These are phyloP conservation scores for Amborella trichopoda DNA, from an alignment of 164 flowering plant genomes.

Conservation along the genomic window DNA sequence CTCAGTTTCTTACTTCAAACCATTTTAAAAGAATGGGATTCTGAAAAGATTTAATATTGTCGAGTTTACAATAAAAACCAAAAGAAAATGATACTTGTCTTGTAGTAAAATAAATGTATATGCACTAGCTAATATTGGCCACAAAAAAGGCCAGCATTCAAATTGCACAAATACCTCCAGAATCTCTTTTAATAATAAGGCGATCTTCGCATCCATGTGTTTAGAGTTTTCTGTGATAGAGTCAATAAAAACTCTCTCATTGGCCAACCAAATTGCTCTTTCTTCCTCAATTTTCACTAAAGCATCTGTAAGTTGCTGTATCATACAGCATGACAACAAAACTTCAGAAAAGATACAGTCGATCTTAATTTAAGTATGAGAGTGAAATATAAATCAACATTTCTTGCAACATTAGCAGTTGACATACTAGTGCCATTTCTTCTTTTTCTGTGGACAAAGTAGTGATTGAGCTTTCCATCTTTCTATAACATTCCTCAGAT, in stretches of 20 bases:
- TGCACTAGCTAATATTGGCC: too few species aligned
- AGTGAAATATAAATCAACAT: background rate
- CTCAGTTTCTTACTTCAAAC: too few species aligned
- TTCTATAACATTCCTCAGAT: conserved; percentile 23
- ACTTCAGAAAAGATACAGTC: background rate
- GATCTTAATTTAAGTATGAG: background rate
- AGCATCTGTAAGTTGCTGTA: conserved; percentile 74
- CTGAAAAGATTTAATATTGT: too few species aligned
- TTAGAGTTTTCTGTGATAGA: conserved; percentile 44
- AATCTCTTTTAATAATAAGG: conserved; percentile 30
- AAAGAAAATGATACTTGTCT: too few species aligned
- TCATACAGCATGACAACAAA: conserved; percentile 1
- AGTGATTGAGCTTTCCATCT: conserved; percentile 28
- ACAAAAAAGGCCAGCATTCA: too few species aligned
- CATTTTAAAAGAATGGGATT: too few species aligned
- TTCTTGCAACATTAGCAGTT: background rate
- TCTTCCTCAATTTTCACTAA: conserved; percentile 85
- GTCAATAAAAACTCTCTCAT: conserved; percentile 60
- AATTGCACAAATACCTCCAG: conserved; percentile 62
- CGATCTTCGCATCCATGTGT: conserved; percentile 30
- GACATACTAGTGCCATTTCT: conserved; percentile 77
- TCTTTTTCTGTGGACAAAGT: conserved; percentile 59
- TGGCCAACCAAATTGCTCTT: conserved; percentile 70
- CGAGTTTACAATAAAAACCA: too few species aligned
- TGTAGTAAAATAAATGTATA: too few species aligned